Evolutionary conservation across 1,284 basidiomycete genomes (phyloP), one percentile per base, ranked within the genome.

Genomic region (Uromyces viciae-fabae): DNA sequence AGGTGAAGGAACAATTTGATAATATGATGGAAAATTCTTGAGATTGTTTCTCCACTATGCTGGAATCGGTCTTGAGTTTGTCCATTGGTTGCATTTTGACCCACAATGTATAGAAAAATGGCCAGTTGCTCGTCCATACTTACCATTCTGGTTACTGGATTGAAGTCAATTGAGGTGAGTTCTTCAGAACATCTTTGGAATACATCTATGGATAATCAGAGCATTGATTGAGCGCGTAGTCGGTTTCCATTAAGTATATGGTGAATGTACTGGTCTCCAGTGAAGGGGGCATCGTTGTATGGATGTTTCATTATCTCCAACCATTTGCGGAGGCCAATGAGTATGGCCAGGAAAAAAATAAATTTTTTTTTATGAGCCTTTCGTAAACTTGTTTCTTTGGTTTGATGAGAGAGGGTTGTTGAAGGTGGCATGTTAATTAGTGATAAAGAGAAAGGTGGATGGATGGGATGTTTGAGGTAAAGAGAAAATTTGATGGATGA

Each of bases 31-130:
- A 56, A 56, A 19, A 56, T 19, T 5, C 52, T 19, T 8, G 52
- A 56, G 52, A 56, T 56, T 8, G 52, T 56, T 28, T 56, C 52
- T 5, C 52, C 52, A 56, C 52, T 56, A 19, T 56, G 52, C 52
- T 56, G 52, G 19, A 56, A 56, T 8, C 52, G 52, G 28, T 56
- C 52, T 19, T 56, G 52, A 56, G 52, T 22, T 56, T 56, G 52
- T 4, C 52, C n/a, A 17, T 68, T 68, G 40, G 31, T 68, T 11
- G 64, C 22, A 8, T 25, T 38, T 1, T 68, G 64, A 1, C 64
- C 64, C 42, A 68, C 40, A 25, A 43, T 68, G 31, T 68, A 68
- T 25, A 68, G 46, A 25, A 68, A 68, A 22, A 68, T 68, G 8
- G 38, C 38, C 22, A 66, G n/a, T 28, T 66, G 64, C 28, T 66